Evolutionary conservation across 805 yeast species (phyloP), one percentile per base, ranked within the genome.

Genomic region (Candida pseudoglaebosa): DNA sequence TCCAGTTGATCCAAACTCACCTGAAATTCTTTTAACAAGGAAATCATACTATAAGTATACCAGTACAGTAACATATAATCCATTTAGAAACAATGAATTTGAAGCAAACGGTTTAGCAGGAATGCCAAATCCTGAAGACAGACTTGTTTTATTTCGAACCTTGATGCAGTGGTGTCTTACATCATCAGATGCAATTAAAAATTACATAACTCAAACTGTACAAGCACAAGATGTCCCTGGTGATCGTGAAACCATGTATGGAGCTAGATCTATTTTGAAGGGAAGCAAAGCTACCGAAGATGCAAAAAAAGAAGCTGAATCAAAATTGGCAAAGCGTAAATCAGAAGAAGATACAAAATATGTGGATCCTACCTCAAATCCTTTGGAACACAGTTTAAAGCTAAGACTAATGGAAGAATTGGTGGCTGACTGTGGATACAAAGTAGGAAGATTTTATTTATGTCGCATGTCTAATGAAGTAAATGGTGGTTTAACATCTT

Each of bases 361-460:
- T 43, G 53, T 65, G 9, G 72, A 67, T 34, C 72, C 73, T 4
- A 52, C 62, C 0, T 57, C 70, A 2, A 54, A 65, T 41, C 73
- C 73, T 1, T 42, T 56, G 18, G 42, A 40, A 4, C 71, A 67
- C 44, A 50, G 59, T 8, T 45, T 66, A 45, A 44, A 59, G 10
- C 43, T 65, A 31, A 47, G 73, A 28, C 34, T 68, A 6, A 55
- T 61, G 29, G 71, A 67, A 37, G 48, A 54, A 41, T 46, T 66
- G 12, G 57, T 57, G 3, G 72, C 72, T 4, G 74, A 69, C 46
- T 43, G 56, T 28, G 74, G 74, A 1, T 64, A 62, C 37, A 48
- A 56, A 30, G 46, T 66, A 4, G 74, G 74, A 13, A 45, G 74
- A 28, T 67, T 69, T 37, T 65, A 55, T 45, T 47, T 69, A 30